Base-by-base conservation (phyloP, 495 filamentous ascomycete genomes). In the Bombardia bombarda region DNA sequence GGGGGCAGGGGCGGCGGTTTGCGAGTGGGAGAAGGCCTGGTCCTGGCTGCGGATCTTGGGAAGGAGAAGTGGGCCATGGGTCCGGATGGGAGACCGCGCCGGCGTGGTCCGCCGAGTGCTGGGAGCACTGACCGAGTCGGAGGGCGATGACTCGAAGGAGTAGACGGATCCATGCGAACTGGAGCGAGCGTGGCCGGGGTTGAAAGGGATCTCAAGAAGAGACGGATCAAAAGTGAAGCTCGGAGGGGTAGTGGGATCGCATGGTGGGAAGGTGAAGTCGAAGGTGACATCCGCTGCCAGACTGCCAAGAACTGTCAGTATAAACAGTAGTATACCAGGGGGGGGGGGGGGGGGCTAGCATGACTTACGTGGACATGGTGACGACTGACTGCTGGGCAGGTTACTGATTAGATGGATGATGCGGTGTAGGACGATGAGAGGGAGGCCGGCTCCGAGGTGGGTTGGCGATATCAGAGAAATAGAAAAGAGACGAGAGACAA, bases 1-100 rank as follows among this genome's bases (percentile, higher is more conserved):
- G 24, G 62, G 51, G 18, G 63, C 52, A 32, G 57, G 56, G 17
- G 56, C 50, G 31, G 48, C 39, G 17, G 49, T 40, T 8, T 39
- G 41, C 21, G 52, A 46, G 20, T 63, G 60, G 28, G 53, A 57
- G 45, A 89, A 75, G 40, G 79, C 70, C 66, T 90, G 82, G 66
- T 94, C 89, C 61, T 93, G 87, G 46, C 77, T 77, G 36, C 89
- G 77, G 64, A 94, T 87, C 71, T 86, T 90, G 45, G 90, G 90
- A 21, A 96, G 72, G 40, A 96, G 74, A 21, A 84, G 68, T 25
- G 87, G 87, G 10, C 87, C 89, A 69, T 85, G 78, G 26, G 88
- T 82, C 19, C 82, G 73, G 51, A 89, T 78, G 42, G 88, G 88
- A 20, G 84, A 86, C 43, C 76, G 66, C 33, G 71, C 70, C 16